These are phyloP conservation scores for Linnemannia elongata DNA, from an alignment of 192 early-diverging fungal species.

Conservation along the genomic window DNA sequence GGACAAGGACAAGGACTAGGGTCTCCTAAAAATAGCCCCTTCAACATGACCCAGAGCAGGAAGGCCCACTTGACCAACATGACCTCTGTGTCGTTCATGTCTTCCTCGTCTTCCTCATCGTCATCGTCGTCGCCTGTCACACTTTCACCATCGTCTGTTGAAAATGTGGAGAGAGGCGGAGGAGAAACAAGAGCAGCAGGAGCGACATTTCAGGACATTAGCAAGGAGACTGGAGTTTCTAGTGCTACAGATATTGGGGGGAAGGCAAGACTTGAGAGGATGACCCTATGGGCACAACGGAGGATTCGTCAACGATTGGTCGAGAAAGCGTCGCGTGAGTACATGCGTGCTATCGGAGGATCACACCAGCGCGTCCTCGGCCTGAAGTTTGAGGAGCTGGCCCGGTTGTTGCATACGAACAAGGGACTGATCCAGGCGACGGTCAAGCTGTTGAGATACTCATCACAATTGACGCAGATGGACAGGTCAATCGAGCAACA, in stretches of 20 bases:
- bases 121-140: not conserved
- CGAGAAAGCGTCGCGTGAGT: constrained; percentile 33
- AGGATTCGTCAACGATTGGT: constrained; percentile 22
- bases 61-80: constrained; percentile 42
- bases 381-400: constrained; percentile 46
- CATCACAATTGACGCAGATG: constrained; percentile 35
- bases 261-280: constrained; percentile 11
- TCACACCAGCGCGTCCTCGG: constrained; percentile 33
- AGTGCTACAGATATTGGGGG: not conserved
- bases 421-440: constrained; percentile 58
- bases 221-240: not conserved
- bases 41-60: constrained; percentile 31
- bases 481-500: not conserved
- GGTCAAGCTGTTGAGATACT: constrained; percentile 50
- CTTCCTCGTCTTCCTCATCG: not conserved
- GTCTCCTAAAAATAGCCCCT: constrained; percentile 48
- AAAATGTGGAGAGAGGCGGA: not conserved
- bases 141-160: constrained; percentile 10
- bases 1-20: not conserved
- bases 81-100: constrained; percentile 11
- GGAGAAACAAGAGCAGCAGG: not conserved
- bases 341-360: constrained; percentile 44
- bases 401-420: constrained; percentile 41
- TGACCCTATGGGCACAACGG: constrained; percentile 22
- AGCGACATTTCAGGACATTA: constrained; percentile 3